Percentiles rank a stretch among this genome's conserved stretches.
These are phyloP conservation scores for Fusarium poae DNA, from an alignment of 2,329 filamentous ascomycete genomes.

Conservation along the genomic window DNA sequence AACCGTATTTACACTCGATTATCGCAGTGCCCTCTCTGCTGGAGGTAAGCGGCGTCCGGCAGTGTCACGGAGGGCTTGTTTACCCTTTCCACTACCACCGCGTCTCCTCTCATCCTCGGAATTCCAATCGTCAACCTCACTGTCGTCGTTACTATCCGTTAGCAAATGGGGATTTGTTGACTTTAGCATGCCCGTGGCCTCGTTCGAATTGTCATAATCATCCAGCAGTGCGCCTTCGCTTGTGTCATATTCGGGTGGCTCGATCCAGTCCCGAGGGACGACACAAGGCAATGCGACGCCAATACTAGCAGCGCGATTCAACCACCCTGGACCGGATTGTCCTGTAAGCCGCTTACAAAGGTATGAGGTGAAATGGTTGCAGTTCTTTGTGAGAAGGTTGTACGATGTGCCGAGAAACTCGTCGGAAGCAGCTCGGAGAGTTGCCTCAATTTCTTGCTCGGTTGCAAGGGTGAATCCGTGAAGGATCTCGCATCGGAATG, in stretches of 20 bases:
- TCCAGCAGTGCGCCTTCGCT: constrained; percentile 78
- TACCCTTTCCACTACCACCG: constrained; percentile 59
- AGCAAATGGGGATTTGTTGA: constrained; percentile 52
- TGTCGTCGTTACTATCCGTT: constrained; percentile 44
- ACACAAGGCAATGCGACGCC: constrained; percentile 85
- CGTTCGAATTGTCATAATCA: constrained; percentile 64
- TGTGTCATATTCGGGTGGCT: constrained; percentile 80
- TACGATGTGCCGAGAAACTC: constrained; percentile 82
- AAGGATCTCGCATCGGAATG: constrained; percentile 79
- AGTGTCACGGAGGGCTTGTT: constrained; percentile 61
- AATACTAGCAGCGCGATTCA: constrained; percentile 87
- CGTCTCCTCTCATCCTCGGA: constrained; percentile 61
- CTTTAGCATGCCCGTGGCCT: constrained; percentile 71
- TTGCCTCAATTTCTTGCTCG: constrained; percentile 76
- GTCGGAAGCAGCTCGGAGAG: constrained; percentile 76
- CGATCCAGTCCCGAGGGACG: constrained; percentile 85
- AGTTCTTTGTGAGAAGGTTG: constrained; percentile 86
- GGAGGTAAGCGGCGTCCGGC: constrained; percentile 65
- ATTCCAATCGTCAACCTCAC: constrained; percentile 57
- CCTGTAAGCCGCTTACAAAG: constrained; percentile 81
- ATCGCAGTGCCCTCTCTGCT: constrained; percentile 64
- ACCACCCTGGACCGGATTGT: constrained; percentile 76
- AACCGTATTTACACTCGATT: constrained; percentile 28
- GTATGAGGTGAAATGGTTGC: constrained; percentile 88
- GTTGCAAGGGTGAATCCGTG: constrained; percentile 83